Evolutionary conservation across 768 basidiomycete species (phyloP), one percentile per base, ranked within the genome.

Genomic region (Suillus discolor): DNA sequence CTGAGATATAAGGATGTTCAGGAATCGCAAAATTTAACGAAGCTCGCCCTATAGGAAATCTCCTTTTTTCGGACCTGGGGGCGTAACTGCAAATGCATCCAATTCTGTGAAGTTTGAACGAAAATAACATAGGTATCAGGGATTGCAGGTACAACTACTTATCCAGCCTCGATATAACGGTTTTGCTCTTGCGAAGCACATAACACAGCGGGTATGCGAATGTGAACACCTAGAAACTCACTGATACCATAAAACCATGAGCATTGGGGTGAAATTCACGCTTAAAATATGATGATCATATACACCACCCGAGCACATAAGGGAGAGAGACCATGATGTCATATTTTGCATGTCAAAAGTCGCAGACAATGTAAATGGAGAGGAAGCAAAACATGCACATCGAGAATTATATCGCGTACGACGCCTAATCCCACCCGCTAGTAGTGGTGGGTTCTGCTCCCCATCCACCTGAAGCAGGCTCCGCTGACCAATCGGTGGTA

Each of bases 401-500:
- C 57, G 62, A 67, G 62, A 73, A 38, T 69, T 67, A 62, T 41
- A 41, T 59, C 53, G 23, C 59, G 13, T 41, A 60, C 8, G 20
- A 61, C 45, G 42, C 38, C 65, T 69, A 77, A 64, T 78, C 75
- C 77, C 77, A 78, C 25, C 68, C 78, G 34, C 72, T 73, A 51
- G 72, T 23, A 42, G 67, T 18, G 1, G 70, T 15, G 13, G 69
- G 68, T 3, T 79, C 78, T 18, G 69, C 74, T 47, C 75, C 82
- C 82, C 82, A 83, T 54, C 73, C 71, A 42, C 73, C 59, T 54
- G 71, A 59, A 64, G 84, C 74, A 54, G 94, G 89, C 76, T 96
- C 95, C 66, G 94, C 94, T 72, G 93, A 81, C 96, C 96, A 97
- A 83, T 97, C 95, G 60, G 85, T 81, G 36, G 84, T 77, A 59